phyloP scores from a whole-genome alignment of 306 rosid species.

The Vigna nakashimae region DNA sequence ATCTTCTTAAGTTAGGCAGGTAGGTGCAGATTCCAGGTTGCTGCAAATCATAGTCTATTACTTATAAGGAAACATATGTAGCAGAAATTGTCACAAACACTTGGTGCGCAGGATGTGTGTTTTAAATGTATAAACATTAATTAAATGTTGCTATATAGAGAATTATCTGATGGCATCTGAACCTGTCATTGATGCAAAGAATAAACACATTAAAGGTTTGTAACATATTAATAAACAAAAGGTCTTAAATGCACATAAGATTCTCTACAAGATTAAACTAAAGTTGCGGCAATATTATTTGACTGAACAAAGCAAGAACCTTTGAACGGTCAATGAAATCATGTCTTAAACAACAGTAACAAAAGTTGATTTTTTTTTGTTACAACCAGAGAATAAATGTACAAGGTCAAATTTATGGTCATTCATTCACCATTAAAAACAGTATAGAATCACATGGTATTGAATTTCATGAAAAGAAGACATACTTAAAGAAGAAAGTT shows the following conservation, averaged over 20 bases:
- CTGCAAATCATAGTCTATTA: neutral
- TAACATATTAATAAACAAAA: too few species aligned
- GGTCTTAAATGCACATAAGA: conserved; percentile 10
- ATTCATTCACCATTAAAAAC: neutral
- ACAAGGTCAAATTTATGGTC: too few species aligned
- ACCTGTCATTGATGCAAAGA: neutral
- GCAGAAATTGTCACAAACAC: neutral
- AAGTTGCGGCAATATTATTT: conserved; percentile 24
- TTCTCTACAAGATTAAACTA: neutral
- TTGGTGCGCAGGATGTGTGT: neutral
- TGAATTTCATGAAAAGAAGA: neutral
- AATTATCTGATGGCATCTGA: neutral
- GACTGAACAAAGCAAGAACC: conserved; percentile 32
- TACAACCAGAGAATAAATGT: too few species aligned
- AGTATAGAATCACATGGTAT: neutral
- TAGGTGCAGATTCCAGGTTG: conserved; percentile 9
- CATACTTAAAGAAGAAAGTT: neutral
- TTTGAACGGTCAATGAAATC: conserved; percentile 24
- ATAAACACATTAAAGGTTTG: neutral
- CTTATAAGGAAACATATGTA: neutral
- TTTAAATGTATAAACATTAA: neutral
- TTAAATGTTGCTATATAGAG: neutral
- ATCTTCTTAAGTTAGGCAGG: conserved; percentile 8
- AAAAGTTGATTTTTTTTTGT: too few species aligned
- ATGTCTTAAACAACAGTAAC: neutral